A percentile compares a stretch with the other conserved stretches of the same genome.
Conservation (phyloP, 139 green algal genomes). For the Coccomyxa sp. region DNA sequence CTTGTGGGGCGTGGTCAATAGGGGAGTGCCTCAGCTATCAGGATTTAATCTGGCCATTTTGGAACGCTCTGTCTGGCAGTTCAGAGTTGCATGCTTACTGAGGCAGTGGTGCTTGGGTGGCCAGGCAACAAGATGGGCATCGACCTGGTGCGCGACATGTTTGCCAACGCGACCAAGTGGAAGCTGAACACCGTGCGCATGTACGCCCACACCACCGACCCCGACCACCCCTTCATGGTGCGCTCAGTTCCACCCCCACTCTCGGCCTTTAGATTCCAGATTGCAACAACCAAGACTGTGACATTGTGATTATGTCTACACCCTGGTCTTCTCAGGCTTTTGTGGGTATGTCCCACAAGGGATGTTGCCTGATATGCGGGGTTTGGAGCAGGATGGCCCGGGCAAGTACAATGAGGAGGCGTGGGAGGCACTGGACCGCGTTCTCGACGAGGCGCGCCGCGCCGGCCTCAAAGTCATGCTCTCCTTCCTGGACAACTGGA, state of each 20-base stretch:
- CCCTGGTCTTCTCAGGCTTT: too few species aligned
- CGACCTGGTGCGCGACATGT: conserved; percentile 23
- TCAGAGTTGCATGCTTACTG: not conserved
- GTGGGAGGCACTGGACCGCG: conserved; percentile 53
- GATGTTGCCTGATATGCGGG: too few species aligned
- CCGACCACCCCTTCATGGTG: conserved; percentile 51
- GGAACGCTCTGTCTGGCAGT: too few species aligned
- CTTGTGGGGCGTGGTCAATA: too few species aligned
- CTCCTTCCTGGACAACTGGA: conserved; percentile 70
- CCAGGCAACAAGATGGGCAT: conserved; percentile 19
- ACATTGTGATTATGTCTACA: too few species aligned
- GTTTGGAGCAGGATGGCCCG: conserved; percentile 23
- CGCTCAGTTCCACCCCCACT: not conserved
- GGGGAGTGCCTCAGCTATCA: too few species aligned
- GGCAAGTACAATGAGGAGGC: conserved; percentile 52
- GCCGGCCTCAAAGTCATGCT: conserved; percentile 55
- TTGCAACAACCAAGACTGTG: too few species aligned
- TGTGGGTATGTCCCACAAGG: too few species aligned
- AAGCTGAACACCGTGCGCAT: conserved; percentile 57
- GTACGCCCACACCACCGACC: conserved; percentile 59
- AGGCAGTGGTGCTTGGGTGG: not conserved
- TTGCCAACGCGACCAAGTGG: conserved; percentile 22
- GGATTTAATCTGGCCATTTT: too few species aligned
- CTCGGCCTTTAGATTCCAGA: not conserved
- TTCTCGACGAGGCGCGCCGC: conserved; percentile 43